Percentiles rank a stretch among this genome's conserved stretches.
These are phyloP conservation scores for Gossypium thurberi DNA, from an alignment of 345 rosid species.

Conservation along the genomic window DNA sequence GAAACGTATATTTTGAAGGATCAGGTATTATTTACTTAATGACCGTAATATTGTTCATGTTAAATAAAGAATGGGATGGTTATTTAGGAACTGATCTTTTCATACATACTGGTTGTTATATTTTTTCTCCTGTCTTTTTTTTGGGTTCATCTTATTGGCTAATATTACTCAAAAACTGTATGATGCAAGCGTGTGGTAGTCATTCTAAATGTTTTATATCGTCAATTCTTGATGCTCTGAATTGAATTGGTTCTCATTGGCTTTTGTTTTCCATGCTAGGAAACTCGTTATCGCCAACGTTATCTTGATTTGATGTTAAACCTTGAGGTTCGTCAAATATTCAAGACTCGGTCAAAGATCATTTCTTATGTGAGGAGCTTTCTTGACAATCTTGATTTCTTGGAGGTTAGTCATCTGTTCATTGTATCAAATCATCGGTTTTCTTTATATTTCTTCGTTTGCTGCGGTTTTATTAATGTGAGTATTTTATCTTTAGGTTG, in stretches of 20 bases:
- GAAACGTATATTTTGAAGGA: conserved; percentile 79
- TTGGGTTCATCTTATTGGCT: not conserved
- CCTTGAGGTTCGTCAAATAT: conserved; percentile 64
- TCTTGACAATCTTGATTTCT: conserved; percentile 60
- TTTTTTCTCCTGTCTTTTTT: not conserved
- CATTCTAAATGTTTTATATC: conserved; percentile 3
- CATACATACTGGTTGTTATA: not conserved
- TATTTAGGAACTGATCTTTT: not conserved
- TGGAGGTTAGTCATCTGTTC: conserved; percentile 51
- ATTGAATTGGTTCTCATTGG: not conserved
- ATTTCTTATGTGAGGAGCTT: conserved; percentile 54
- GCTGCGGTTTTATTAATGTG: not conserved
- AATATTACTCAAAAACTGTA: not conserved
- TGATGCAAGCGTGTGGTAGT: not conserved
- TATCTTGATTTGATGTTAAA: conserved; percentile 87
- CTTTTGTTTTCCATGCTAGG: conserved; percentile 33
- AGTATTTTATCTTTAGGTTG: conserved; percentile 43
- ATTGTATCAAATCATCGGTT: not conserved
- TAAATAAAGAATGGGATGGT: not conserved
- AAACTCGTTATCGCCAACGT: conserved; percentile 89
- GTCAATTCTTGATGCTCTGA: not conserved
- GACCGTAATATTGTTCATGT: not conserved
- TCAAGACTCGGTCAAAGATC: conserved; percentile 62
- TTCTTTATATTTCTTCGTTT: not conserved
- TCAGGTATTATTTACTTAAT: conserved; percentile 49